Evolutionary conservation across 2,329 filamentous ascomycete species (phyloP), one percentile per base, ranked within the genome.

Genomic region (Beauveria caledonica): DNA sequence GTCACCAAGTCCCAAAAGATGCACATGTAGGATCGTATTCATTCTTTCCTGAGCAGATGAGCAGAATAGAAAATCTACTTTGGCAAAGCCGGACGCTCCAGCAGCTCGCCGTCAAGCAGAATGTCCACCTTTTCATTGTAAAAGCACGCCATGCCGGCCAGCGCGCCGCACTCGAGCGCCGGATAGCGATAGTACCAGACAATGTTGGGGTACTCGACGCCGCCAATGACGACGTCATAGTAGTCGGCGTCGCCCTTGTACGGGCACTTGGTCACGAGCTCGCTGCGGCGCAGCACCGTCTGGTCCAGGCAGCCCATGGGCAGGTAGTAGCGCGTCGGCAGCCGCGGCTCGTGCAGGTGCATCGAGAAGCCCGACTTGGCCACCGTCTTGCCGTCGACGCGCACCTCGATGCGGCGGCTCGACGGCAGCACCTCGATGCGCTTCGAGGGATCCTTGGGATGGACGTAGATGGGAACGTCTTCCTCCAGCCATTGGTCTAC

Each of bases 101-200:
- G 42, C 39, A 69, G 62, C 58, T 71, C 67, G 1, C 84, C 84
- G 62, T 84, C 82, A 6, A 87, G 64, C 60, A 76, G 73, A n/a
- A 88, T 77, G 62, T 87, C 82, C 1, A 88, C 83, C 70, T 84
- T 85, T 68, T 88, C 86, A 63, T 88, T 86, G 64, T 87, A 88
- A 62, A 88, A 88, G 66, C 84, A 87, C 57, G 86, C 51, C 51
- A 77, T 68, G 2, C 84, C 84, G 1, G 80, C 80, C 62, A 88
- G 74, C 2, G 70, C 71, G 2, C 76, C 78, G 60, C 80, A 81
- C 70, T 88, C 86, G 0, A 74, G 66, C 0, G 79, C 82, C 3
- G 86, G 84, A 11, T 77, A 75, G 17, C 73, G 72, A 60, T 88
- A 89, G 61, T 80, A 87, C 86, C 86, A 89, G 1, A 86, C 76